A percentile compares a stretch with the other conserved stretches of the same genome.
Evolutionary conservation across 345 rosid species (phyloP).

Genomic region (Balakata baccata): DNA sequence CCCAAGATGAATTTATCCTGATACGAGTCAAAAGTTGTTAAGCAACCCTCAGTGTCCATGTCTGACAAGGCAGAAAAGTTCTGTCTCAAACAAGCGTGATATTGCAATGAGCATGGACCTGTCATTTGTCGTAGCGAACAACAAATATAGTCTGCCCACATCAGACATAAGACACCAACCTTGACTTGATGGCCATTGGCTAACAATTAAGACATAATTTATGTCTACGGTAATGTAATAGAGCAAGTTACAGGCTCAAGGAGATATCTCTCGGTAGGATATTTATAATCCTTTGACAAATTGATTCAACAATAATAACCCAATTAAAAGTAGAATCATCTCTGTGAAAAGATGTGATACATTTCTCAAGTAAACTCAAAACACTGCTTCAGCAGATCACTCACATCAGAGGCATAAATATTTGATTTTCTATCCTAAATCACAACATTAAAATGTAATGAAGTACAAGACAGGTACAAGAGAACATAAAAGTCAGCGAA

Average conservation of each 20-base stretch:
- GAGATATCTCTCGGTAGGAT: not conserved
- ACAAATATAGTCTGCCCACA: not conserved
- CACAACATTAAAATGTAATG: not conserved
- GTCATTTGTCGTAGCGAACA: not conserved
- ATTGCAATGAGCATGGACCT: not conserved
- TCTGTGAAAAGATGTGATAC: not conserved
- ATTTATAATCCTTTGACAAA: not conserved
- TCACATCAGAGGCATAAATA: too few species aligned
- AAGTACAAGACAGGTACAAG: not conserved
- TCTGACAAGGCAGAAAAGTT: not conserved
- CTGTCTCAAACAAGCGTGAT: not conserved
- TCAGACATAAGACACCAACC: not conserved
- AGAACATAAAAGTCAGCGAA: not conserved
- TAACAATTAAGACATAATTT: not conserved
- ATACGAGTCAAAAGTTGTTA: not conserved
- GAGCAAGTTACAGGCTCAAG: not conserved
- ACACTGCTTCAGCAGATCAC: not conserved
- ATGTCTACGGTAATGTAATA: not conserved
- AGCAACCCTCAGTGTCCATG: not conserved
- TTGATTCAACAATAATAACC: too few species aligned
- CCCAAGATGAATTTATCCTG: not conserved
- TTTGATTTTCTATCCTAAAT: not conserved
- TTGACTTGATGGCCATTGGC: not conserved
- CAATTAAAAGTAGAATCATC: not conserved
- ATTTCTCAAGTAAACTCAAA: not conserved